Evolutionary conservation across 2,329 filamentous ascomycete species (phyloP).

Genomic region (Cercospora sesami): DNA sequence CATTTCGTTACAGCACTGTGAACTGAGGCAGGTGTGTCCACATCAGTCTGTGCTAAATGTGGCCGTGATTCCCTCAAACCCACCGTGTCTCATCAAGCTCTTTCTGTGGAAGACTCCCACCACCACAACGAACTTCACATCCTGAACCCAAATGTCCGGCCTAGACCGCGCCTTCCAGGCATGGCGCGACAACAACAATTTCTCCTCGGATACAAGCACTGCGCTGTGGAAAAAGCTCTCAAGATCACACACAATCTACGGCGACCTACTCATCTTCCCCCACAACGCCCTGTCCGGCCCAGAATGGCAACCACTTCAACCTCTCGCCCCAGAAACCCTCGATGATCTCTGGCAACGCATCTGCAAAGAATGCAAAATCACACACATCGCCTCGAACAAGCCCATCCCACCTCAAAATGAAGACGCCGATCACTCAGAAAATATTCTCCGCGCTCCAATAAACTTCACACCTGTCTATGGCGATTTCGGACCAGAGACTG

Average conservation of each 20-base stretch:
- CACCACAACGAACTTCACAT: background rate
- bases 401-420: conserved; percentile 49
- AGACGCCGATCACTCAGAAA: conserved; percentile 41
- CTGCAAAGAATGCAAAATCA: conserved; percentile 46
- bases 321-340: conserved; percentile 37
- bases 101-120: background rate
- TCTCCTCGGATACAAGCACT: background rate
- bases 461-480: conserved; percentile 70
- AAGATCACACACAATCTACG: conserved; percentile 56
- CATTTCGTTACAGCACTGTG: background rate
- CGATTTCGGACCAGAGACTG: conserved; percentile 64
- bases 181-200: conserved; percentile 18
- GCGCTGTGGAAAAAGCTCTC: conserved; percentile 22
- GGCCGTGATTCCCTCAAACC: background rate
- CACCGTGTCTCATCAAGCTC: background rate
- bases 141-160: background rate
- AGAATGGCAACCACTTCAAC: conserved; percentile 40
- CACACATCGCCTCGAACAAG: conserved; percentile 60
- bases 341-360: conserved; percentile 47
- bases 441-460: conserved; percentile 71
- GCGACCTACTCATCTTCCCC: conserved; percentile 59
- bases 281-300: conserved; percentile 45
- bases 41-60: background rate
- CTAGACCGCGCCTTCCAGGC: conserved; percentile 25
- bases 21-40: background rate